A percentile compares a stretch with the other conserved stretches of the same genome.
Conservation (phyloP, 176 grass and related monocot genomes). For the Bolboschoenus planiculmis region DNA sequence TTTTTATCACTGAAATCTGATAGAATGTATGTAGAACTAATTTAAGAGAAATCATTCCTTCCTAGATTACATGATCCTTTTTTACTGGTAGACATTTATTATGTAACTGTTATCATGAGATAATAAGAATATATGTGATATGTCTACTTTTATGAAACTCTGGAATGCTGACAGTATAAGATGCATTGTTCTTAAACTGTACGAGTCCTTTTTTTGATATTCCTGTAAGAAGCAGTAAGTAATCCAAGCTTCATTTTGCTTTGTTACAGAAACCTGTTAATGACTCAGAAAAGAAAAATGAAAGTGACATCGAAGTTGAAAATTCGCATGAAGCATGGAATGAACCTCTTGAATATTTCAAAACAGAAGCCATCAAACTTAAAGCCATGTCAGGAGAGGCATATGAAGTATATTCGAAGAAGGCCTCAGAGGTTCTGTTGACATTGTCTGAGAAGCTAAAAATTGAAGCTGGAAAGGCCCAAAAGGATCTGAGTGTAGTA, state of each 20-base stretch:
- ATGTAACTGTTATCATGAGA: not conserved
- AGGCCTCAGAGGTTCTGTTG: conserved; percentile 49
- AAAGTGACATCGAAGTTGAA: conserved; percentile 30
- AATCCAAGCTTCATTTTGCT: not conserved
- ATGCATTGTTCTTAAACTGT: not conserved
- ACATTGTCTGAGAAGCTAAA: conserved; percentile 58
- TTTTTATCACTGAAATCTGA: not conserved
- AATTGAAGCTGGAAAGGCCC: conserved; percentile 78
- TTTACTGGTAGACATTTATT: not conserved
- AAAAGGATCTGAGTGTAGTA: conserved; percentile 53
- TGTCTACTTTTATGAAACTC: not conserved
- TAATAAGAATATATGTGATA: not conserved
- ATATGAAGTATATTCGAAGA: conserved; percentile 67
- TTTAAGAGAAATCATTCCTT: not conserved
- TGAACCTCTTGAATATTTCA: conserved; percentile 58
- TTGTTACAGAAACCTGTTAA: conserved; percentile 15
- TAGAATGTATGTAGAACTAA: not conserved
- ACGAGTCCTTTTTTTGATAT: not conserved
- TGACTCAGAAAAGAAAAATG: conserved; percentile 18
- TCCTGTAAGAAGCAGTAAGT: not conserved
- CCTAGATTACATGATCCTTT: not conserved
- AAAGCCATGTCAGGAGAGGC: conserved; percentile 38
- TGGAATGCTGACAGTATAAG: not conserved
- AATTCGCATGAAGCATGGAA: conserved; percentile 60
- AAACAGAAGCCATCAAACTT: conserved; percentile 51